Evolutionary conservation across 148 eudicot species (phyloP).

Genomic region (Persicaria maculosa): DNA sequence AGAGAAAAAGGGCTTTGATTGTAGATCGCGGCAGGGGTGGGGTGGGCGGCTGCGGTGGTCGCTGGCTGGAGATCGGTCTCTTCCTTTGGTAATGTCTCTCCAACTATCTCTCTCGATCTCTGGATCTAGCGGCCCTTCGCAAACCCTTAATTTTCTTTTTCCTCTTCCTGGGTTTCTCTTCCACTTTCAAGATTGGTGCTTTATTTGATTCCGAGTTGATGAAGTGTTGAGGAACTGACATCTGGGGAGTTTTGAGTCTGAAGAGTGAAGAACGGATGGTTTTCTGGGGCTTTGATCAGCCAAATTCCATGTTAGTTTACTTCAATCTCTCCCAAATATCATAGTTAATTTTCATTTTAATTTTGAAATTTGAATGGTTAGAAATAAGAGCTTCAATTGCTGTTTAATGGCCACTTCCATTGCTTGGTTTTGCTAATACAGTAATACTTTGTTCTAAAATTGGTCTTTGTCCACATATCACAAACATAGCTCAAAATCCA

Average conservation of each 20-base stretch:
- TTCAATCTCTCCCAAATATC: neutral
- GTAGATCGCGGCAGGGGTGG: too few species aligned
- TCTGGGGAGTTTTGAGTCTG: too few species aligned
- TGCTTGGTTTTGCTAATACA: neutral
- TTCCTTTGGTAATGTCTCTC: too few species aligned
- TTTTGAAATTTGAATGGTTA: too few species aligned
- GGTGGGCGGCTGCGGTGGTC: too few species aligned
- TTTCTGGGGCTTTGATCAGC: slow-evolving; percentile 69
- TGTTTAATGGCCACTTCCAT: neutral
- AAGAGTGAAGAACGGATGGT: slow-evolving; percentile 64
- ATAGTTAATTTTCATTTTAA: neutral
- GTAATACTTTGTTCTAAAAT: neutral
- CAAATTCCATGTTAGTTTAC: slow-evolving; percentile 48
- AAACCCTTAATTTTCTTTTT: slow-evolving; percentile 1
- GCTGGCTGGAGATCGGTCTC: too few species aligned
- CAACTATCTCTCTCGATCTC: too few species aligned
- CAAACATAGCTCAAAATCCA: neutral
- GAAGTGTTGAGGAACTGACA: neutral
- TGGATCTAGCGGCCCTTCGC: too few species aligned
- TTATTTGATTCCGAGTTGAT: neutral
- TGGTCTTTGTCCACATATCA: neutral
- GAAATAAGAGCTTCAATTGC: neutral
- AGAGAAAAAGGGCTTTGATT: too few species aligned
- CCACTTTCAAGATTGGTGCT: slow-evolving; percentile 2
- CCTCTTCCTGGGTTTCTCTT: neutral